These are phyloP conservation scores for Westerdykella aurantiaca DNA, from an alignment of 2,329 filamentous ascomycete species.

Conservation along the genomic window DNA sequence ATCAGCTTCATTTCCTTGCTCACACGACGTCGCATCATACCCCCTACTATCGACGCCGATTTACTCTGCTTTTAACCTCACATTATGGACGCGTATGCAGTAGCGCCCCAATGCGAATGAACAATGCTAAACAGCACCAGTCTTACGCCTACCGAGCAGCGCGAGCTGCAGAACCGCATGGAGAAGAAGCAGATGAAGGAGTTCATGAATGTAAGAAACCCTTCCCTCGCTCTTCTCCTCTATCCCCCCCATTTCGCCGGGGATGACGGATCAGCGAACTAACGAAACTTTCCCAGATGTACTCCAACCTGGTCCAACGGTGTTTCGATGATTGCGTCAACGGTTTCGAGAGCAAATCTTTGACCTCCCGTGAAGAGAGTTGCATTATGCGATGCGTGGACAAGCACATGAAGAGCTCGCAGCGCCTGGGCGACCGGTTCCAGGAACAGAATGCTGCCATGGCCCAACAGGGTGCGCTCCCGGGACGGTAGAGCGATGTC, in stretches of 20 bases:
- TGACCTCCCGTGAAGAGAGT: slow-evolving; percentile 79
- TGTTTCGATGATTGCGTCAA: slow-evolving; percentile 98
- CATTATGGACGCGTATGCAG: slow-evolving; percentile 36
- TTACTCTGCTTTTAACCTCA: no score
- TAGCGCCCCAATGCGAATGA: no score
- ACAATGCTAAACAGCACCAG: slow-evolving; percentile 37
- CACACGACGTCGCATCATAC: no score
- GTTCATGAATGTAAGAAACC: slow-evolving; percentile 79
- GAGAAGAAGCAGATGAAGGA: slow-evolving; percentile 98
- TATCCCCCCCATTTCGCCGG: neutral
- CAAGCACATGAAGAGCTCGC: slow-evolving; percentile 89
- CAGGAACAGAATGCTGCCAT: slow-evolving; percentile 65
- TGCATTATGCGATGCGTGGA: slow-evolving; percentile 93
- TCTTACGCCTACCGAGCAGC: slow-evolving; percentile 74
- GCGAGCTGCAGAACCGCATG: slow-evolving; percentile 89
- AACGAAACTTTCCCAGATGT: slow-evolving; percentile 48
- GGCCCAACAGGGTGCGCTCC: slow-evolving; percentile 54
- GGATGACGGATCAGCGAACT: slow-evolving; percentile 3
- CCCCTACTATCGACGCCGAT: no score
- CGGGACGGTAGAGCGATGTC: slow-evolving; percentile 36
- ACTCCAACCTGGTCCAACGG: slow-evolving; percentile 69
- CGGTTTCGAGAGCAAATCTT: slow-evolving; percentile 96
- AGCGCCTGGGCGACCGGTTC: slow-evolving; percentile 88
- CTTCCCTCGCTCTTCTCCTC: slow-evolving; percentile 1
- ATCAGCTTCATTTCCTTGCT: no score